These are phyloP conservation scores for Glycine tomentella DNA, from an alignment of 306 rosid species.

Conservation along the genomic window DNA sequence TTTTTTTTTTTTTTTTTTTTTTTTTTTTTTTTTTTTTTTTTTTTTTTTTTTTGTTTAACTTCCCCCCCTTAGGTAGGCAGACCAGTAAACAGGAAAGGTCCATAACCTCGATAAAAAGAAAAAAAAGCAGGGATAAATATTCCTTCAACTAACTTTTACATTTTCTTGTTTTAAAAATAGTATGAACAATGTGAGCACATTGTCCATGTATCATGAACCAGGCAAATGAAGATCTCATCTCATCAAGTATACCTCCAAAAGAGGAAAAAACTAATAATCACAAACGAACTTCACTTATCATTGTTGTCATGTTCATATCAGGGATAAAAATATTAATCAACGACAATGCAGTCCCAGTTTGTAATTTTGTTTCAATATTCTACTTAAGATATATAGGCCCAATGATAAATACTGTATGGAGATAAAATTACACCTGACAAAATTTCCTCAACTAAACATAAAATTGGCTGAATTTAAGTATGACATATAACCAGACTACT, in stretches of 20 bases:
- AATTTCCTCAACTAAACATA: neutral
- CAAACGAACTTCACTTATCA: conserved; percentile 8
- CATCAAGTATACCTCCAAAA: conserved; percentile 20
- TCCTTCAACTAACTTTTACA: conserved; percentile 1
- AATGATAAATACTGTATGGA: conserved; percentile 10
- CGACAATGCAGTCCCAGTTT: conserved; percentile 13
- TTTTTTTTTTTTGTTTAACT: no score
- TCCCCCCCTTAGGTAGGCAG: no score
- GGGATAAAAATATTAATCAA: neutral
- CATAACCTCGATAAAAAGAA: neutral
- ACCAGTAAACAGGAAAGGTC: conserved; percentile 5
- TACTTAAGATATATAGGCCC: conserved; percentile 25
- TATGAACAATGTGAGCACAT: neutral
- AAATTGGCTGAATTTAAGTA: conserved; percentile 16
- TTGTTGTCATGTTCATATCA: conserved; percentile 11
- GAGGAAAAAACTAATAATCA: neutral
- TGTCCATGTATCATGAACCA: conserved; percentile 3
- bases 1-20: no score
- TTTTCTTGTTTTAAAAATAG: neutral
- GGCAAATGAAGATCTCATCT: conserved; percentile 1
- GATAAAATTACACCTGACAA: conserved; percentile 21
- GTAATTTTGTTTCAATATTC: neutral
- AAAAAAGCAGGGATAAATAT: conserved; percentile 17
- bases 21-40: no score
- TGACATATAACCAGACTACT: conserved; percentile 36